These are phyloP conservation scores for Fagus sylvatica DNA, from an alignment of 306 rosid species.

Conservation along the genomic window DNA sequence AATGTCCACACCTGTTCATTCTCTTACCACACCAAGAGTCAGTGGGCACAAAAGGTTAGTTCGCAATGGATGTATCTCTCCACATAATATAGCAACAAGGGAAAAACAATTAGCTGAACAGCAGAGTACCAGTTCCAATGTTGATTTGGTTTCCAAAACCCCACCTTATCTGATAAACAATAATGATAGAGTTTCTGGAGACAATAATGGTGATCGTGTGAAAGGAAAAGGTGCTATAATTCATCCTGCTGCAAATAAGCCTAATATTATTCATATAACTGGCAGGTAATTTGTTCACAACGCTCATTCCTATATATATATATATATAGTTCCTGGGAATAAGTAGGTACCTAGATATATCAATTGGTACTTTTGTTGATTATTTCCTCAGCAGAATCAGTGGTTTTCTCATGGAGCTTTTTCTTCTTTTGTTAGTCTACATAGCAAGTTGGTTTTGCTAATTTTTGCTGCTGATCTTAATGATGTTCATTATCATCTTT, in stretches of 20 bases:
- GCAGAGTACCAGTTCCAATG: slow-evolving; percentile 34
- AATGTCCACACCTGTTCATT: slow-evolving; percentile 26
- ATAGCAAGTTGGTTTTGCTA: too few species aligned
- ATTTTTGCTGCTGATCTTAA: too few species aligned
- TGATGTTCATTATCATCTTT: too few species aligned
- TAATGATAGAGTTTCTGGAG: slow-evolving; percentile 59
- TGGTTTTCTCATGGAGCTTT: not conserved
- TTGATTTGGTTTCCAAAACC: slow-evolving; percentile 38
- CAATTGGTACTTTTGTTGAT: not conserved
- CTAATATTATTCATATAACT: slow-evolving; percentile 20
- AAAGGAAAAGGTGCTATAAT: slow-evolving; percentile 70
- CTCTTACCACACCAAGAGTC: slow-evolving; percentile 38
- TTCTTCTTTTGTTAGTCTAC: too few species aligned
- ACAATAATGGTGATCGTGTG: slow-evolving; percentile 36
- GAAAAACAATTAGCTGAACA: slow-evolving; percentile 57
- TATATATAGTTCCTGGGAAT: slow-evolving; percentile 10
- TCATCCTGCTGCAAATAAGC: slow-evolving; percentile 42
- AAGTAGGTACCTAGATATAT: not conserved
- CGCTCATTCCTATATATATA: slow-evolving; percentile 1
- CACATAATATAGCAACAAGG: slow-evolving; percentile 68
- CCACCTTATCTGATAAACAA: slow-evolving; percentile 30
- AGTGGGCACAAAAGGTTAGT: slow-evolving; percentile 81
- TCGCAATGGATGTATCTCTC: slow-evolving; percentile 88
- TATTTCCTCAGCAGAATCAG: not conserved
- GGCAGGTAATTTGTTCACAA: slow-evolving; percentile 47